Conservation (phyloP, 2,329 filamentous ascomycete genomes). For the Colletotrichum gigasporum region DNA sequence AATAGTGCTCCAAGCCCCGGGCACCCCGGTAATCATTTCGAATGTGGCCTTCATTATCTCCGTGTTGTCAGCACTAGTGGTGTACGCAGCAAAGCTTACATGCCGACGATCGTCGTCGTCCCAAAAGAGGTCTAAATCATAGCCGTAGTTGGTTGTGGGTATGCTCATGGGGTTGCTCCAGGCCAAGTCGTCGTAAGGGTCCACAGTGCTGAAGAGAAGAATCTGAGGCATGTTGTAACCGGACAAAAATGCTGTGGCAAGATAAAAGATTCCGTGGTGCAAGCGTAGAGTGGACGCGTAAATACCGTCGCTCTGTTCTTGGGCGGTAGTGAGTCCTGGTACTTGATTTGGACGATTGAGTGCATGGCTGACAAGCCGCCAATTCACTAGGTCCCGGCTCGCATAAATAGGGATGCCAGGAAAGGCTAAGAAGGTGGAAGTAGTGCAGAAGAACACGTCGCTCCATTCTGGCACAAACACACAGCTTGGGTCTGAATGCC, state of each 20-base stretch:
- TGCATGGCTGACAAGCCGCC: slow-evolving; percentile 53
- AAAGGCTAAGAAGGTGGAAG: slow-evolving; percentile 61
- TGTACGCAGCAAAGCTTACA: slow-evolving; percentile 27
- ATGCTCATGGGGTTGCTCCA: slow-evolving; percentile 37
- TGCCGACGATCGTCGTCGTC: slow-evolving; percentile 58
- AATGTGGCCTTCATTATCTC: too few species aligned
- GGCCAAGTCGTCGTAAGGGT: slow-evolving; percentile 33
- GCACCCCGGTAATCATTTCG: slow-evolving; percentile 38
- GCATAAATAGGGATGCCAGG: slow-evolving; percentile 62
- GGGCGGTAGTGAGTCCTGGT: slow-evolving; percentile 34
- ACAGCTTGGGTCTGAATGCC: slow-evolving; percentile 58
- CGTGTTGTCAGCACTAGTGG: too few species aligned
- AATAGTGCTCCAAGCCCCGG: slow-evolving; percentile 45
- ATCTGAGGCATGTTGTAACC: background rate
- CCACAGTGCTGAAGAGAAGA: slow-evolving; percentile 19
- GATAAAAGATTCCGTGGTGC: slow-evolving; percentile 52
- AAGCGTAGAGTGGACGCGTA: slow-evolving; percentile 58
- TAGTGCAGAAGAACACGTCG: slow-evolving; percentile 58
- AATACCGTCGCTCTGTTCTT: slow-evolving; percentile 42
- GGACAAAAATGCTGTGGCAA: slow-evolving; percentile 35
- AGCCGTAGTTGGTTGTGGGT: background rate
- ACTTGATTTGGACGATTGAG: slow-evolving; percentile 49
- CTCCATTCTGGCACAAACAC: slow-evolving; percentile 44
- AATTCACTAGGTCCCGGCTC: slow-evolving; percentile 59
- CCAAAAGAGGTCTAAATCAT: slow-evolving; percentile 61